Percentiles rank a stretch among this genome's conserved stretches.
Conservation (phyloP, 202 grass and related monocot genomes). For the Digitaria exilis region DNA sequence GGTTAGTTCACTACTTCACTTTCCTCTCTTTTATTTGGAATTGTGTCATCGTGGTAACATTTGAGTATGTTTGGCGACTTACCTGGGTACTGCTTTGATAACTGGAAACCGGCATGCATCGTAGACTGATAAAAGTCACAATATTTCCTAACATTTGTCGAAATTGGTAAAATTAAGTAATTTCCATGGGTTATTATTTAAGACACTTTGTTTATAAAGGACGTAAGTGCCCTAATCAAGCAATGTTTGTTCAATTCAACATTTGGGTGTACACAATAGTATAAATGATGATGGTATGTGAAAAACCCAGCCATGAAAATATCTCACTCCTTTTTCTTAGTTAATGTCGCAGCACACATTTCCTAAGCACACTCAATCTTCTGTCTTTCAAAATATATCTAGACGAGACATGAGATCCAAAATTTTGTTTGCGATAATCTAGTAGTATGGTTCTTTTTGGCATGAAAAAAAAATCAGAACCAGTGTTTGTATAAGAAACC, state of each 20-base stretch:
- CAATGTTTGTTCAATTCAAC: neutral
- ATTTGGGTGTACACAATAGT: neutral
- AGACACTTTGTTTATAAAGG: too few species aligned
- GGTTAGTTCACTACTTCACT: neutral
- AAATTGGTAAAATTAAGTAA: neutral
- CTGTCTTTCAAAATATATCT: neutral
- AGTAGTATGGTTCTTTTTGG: neutral
- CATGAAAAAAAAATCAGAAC: neutral
- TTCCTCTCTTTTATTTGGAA: neutral
- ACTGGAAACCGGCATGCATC: neutral
- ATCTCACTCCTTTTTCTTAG: neutral
- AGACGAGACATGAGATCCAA: neutral
- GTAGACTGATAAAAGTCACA: neutral
- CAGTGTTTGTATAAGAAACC: neutral
- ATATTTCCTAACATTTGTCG: neutral
- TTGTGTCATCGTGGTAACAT: neutral
- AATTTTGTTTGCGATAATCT: neutral
- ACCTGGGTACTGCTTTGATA: neutral
- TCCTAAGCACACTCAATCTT: neutral
- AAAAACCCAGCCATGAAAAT: neutral
- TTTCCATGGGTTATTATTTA: neutral
- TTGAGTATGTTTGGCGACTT: neutral
- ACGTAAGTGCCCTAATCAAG: too few species aligned
- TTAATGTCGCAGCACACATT: neutral
- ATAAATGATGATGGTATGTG: neutral